Evolutionary conservation across 176 grass and related monocot genomes (phyloP).

Genomic region (Carex pumila): DNA sequence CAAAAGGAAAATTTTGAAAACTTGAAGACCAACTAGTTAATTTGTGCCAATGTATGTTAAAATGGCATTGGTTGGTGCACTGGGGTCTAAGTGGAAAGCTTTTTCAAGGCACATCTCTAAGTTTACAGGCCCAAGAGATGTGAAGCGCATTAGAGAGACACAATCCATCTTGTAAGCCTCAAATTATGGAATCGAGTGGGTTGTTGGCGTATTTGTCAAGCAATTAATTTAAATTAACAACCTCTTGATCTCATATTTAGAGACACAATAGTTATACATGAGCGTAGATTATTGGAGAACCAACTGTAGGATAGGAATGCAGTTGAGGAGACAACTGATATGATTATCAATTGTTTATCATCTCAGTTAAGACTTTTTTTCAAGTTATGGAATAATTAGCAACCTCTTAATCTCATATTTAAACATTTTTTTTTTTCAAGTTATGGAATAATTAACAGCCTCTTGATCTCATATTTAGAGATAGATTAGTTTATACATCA

Average conservation of each 20-base stretch:
- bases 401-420: too few species aligned
- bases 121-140: slow-evolving; percentile 17
- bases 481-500: neutral
- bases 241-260: neutral
- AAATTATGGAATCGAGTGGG: slow-evolving; percentile 1
- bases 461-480: neutral
- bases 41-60: neutral
- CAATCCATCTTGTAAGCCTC: slow-evolving; percentile 1
- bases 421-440: too few species aligned
- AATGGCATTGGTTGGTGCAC: neutral
- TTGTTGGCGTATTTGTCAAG: slow-evolving; percentile 10
- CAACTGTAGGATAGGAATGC: neutral
- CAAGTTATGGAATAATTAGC: too few species aligned
- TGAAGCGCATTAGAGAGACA: slow-evolving; percentile 15
- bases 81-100: slow-evolving; percentile 8
- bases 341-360: neutral
- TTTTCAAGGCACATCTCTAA: slow-evolving; percentile 13
- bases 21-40: neutral
- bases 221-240: neutral
- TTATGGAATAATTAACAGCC: too few species aligned
- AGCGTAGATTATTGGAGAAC: neutral
- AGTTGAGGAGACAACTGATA: slow-evolving; percentile 8
- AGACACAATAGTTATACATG: neutral
- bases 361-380: too few species aligned
- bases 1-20: neutral